phyloP scores from a whole-genome alignment of 2,329 filamentous ascomycete genomes.

The Phyllosticta citribraziliensis region DNA sequence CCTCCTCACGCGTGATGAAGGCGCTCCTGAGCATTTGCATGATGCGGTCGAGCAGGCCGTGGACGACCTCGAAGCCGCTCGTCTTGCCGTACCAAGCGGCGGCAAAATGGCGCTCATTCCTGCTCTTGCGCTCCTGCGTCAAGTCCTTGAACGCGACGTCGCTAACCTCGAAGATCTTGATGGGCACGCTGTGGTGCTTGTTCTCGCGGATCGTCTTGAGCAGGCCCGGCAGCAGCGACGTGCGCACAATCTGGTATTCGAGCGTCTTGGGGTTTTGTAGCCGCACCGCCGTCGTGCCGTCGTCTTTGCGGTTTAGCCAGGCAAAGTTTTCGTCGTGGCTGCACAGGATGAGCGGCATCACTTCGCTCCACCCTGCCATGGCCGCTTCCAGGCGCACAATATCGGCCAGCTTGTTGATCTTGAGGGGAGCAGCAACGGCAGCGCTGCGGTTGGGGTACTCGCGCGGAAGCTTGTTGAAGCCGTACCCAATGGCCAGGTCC shows the following conservation, averaged over 20 bases:
- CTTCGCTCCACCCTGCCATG: conserved; percentile 93
- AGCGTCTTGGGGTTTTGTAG: conserved; percentile 88
- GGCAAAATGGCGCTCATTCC: conserved; percentile 93
- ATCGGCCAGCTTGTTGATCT: conserved; percentile 89
- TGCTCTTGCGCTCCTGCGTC: conserved; percentile 68
- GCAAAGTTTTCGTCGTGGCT: conserved; percentile 97
- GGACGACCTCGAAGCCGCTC: conserved; percentile 89
- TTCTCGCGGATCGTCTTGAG: conserved; percentile 93
- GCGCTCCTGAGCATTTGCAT: conserved; percentile 83
- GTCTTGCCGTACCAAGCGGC: conserved; percentile 92
- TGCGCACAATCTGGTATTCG: conserved; percentile 89
- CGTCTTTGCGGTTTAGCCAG: conserved; percentile 84
- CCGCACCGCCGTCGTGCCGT: conserved; percentile 70
- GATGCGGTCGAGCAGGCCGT: conserved; percentile 83
- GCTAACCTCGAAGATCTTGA: conserved; percentile 85
- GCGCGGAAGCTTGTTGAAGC: conserved; percentile 90
- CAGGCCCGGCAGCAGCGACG: conserved; percentile 73
- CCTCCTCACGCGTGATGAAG: conserved; percentile 70
- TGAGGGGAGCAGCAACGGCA: conserved; percentile 75
- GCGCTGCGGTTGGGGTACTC: conserved; percentile 77
- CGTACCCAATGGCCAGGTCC: conserved; percentile 91
- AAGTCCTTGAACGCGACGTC: conserved; percentile 90
- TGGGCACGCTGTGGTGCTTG: conserved; percentile 76
- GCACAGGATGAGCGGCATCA: conserved; percentile 92
- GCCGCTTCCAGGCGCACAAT: conserved; percentile 83